These are phyloP conservation scores for Wallemia mellicola DNA, from an alignment of 1,284 basidiomycete genomes.

Conservation along the genomic window DNA sequence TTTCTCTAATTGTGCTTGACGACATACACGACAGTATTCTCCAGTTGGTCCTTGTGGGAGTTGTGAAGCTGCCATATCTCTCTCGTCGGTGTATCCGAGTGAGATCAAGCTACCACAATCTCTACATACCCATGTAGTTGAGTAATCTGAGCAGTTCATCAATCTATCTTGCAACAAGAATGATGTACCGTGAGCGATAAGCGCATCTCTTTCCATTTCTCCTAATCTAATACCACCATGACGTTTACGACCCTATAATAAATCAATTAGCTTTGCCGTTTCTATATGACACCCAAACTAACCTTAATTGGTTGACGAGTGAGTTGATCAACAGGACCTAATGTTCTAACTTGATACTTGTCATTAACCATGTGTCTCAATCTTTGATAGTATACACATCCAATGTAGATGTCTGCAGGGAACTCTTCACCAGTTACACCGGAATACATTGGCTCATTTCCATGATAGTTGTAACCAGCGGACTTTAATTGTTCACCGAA, in stretches of 20 bases:
- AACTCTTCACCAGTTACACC: slow-evolving; percentile 97
- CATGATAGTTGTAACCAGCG: slow-evolving; percentile 94
- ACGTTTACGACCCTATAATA: slow-evolving; percentile 67
- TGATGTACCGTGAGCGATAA: slow-evolving; percentile 91
- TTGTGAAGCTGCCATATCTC: slow-evolving; percentile 19
- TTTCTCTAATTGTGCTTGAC: slow-evolving; percentile 28
- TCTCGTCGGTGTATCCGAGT: slow-evolving; percentile 66
- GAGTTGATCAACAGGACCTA: slow-evolving; percentile 78
- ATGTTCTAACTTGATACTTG: slow-evolving; percentile 97
- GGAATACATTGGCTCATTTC: slow-evolving; percentile 99
- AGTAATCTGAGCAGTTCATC: slow-evolving; percentile 99
- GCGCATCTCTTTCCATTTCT: slow-evolving; percentile 97
- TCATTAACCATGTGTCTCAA: slow-evolving; percentile 98
- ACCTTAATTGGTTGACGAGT: slow-evolving; percentile 95
- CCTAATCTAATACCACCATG: slow-evolving; percentile 98
- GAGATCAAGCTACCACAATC: slow-evolving; percentile 85
- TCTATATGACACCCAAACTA: slow-evolving; percentile 8
- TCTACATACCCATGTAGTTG: slow-evolving; percentile 90
- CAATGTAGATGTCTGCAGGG: slow-evolving; percentile 91
- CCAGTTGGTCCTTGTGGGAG: slow-evolving; percentile 36
- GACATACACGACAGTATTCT: slow-evolving; percentile 77
- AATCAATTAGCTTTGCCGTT: slow-evolving; percentile 2
- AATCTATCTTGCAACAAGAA: slow-evolving; percentile 92
- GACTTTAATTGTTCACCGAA: slow-evolving; percentile 83
- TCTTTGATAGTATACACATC: slow-evolving; percentile 94